Conservation (phyloP, 192 early-diverging fungal species). For the Mycoemilia scoparia region DNA sequence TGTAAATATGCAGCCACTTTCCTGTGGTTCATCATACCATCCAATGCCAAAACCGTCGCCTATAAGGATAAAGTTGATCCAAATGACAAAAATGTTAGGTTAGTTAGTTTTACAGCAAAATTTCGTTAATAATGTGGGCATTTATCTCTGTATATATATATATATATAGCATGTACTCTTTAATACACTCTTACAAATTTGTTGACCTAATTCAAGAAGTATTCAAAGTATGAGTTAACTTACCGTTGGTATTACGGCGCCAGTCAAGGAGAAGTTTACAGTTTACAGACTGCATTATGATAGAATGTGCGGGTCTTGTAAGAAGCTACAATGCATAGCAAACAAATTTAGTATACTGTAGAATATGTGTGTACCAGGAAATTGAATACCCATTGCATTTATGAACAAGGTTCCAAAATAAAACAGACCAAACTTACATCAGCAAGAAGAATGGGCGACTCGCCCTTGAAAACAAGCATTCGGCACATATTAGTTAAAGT, state of each 20-base stretch:
- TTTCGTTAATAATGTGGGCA: too few relatives aligned
- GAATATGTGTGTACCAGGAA: not conserved
- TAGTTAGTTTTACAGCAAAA: not conserved
- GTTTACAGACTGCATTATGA: conserved; percentile 67
- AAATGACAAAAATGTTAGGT: not conserved
- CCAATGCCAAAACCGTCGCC: conserved; percentile 69
- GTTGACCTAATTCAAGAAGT: not conserved
- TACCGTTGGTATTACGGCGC: conserved; percentile 47
- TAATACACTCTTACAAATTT: too few relatives aligned
- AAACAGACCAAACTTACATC: conserved; percentile 27
- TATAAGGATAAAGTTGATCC: too few relatives aligned
- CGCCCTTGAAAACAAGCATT: conserved; percentile 61
- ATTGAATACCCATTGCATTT: not conserved
- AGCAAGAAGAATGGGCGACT: conserved; percentile 49
- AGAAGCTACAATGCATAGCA: too few relatives aligned
- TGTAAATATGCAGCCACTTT: conserved; percentile 54
- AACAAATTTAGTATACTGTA: not conserved
- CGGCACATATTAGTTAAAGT: conserved; percentile 36
- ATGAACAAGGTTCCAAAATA: not conserved
- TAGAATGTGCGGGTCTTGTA: conserved; percentile 56
- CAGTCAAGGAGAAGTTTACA: conserved; percentile 46
- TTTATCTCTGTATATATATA: too few relatives aligned
- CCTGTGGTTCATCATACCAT: conserved; percentile 45
- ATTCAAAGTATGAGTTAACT: conserved; percentile 8
- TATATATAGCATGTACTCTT: too few relatives aligned